Evolutionary conservation across 176 grass and related monocot species (phyloP), one percentile per base, ranked within the genome.

Genomic region (Musa schizocarpa): DNA sequence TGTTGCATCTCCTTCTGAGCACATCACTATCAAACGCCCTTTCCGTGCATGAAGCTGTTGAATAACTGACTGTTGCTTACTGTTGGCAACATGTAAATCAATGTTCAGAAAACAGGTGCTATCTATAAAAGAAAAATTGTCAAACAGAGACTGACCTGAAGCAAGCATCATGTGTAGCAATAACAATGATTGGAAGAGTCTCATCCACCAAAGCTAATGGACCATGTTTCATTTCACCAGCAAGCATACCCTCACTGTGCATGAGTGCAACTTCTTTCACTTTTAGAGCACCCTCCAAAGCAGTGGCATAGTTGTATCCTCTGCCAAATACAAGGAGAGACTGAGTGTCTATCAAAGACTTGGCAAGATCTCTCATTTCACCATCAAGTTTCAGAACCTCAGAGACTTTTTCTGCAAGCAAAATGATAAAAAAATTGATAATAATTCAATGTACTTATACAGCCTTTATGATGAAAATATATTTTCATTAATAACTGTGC

Each of bases 141-240:
- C 53, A 53, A 73, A 54, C 9, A 54, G 77, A 62, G 4, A 10
- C 68, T 73, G 50, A 86, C 94, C 90, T 93, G 82, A 93, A 98
- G 81, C 83, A 89, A 11, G 84, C 58, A 69, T 91, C 90, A 5
- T 80, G 88, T 71, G 90, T 93, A 34, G 94, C 94, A 14, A 98
- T 87, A 10, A 98, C 94, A 65, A 98, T 85, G 84, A 89, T 93
- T 16, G 90, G 90, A 69, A 98, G 90, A 63, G 83, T 85, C 77
- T 98, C 94, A 78, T 93, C 94, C 80, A 98, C 94, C 69, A 98
- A 76, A 29, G 94, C 94, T 59, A 97, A 72, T 0, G 94, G 94
- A 54, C 94, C 94, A 50, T 98, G 90, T 48, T 98, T 98, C 94
- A 98, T 98, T 82, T 98, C 90, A 53, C 94, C 94, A 48, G 94